Percentiles rank a stretch among this genome's conserved stretches.
These are phyloP conservation scores for Nakazawaea populi DNA, from an alignment of 805 yeast genomes.

Conservation along the genomic window DNA sequence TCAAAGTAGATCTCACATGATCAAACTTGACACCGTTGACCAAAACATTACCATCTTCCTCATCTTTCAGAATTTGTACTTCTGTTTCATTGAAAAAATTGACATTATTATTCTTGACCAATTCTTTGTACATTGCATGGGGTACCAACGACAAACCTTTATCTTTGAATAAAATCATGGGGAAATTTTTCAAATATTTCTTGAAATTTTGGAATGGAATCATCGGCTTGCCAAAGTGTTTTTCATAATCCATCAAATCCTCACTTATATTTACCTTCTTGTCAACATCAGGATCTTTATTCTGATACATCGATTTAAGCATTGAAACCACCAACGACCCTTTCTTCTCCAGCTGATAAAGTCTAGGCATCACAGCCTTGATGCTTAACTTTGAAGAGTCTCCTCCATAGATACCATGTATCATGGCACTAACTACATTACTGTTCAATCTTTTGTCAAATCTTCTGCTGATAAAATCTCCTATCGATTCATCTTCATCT, in stretches of 20 bases:
- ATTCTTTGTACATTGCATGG: conserved; percentile 28
- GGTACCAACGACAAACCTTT: conserved; percentile 55
- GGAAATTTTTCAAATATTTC: conserved; percentile 40
- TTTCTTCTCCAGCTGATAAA: conserved; percentile 52
- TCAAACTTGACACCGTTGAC: conserved; percentile 28
- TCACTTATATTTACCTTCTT: conserved; percentile 17
- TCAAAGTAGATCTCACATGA: conserved; percentile 56
- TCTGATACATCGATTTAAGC: conserved; percentile 26
- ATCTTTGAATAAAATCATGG: conserved; percentile 51
- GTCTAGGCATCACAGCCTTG: conserved; percentile 46
- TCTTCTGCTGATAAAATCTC: conserved; percentile 59
- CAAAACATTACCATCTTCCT: not conserved
- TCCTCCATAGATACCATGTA: conserved; percentile 92
- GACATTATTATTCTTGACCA: conserved; percentile 36
- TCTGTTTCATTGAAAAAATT: conserved; percentile 24
- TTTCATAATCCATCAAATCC: conserved; percentile 31
- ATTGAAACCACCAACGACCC: conserved; percentile 47
- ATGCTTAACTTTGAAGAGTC: conserved; percentile 66
- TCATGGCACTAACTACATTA: conserved; percentile 71
- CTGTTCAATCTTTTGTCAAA: conserved; percentile 51
- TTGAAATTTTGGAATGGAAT: conserved; percentile 33
- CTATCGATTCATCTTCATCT: conserved; percentile 64
- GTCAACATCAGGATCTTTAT: conserved; percentile 10
- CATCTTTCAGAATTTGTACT: conserved; percentile 12
- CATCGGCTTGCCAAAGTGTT: conserved; percentile 28